These are phyloP conservation scores for Suillus paluster DNA, from an alignment of 768 basidiomycete genomes.

Conservation along the genomic window DNA sequence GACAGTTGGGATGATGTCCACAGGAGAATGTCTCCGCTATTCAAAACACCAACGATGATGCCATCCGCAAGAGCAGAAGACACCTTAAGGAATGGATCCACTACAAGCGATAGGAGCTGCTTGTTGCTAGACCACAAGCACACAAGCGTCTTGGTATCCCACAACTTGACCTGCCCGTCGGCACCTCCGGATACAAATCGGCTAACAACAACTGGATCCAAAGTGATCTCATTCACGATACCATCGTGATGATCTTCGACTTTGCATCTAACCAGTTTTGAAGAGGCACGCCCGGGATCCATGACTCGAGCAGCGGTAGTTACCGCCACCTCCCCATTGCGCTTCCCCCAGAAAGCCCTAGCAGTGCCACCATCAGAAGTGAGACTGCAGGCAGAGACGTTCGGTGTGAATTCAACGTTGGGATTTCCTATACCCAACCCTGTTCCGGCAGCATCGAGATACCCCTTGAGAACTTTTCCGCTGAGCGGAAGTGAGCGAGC, in stretches of 20 bases:
- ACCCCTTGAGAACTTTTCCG: conserved; percentile 72
- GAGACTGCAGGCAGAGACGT: conserved; percentile 62
- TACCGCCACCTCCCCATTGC: conserved; percentile 68
- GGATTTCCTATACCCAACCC: conserved; percentile 71
- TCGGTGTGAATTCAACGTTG: conserved; percentile 73
- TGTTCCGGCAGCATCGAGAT: conserved; percentile 64
- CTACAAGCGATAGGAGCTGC: conserved; percentile 37
- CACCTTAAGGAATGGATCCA: conserved; percentile 58
- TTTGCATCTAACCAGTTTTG: conserved; percentile 51
- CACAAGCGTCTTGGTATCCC: conserved; percentile 59
- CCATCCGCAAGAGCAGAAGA: conserved; percentile 47
- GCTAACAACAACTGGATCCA: conserved; percentile 44
- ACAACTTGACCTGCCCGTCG: conserved; percentile 76
- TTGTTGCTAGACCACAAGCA: conserved; percentile 68
- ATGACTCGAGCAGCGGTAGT: conserved; percentile 61
- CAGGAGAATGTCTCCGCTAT: conserved; percentile 61
- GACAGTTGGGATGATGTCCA: conserved; percentile 37
- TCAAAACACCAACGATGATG: conserved; percentile 52
- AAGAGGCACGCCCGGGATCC: conserved; percentile 51
- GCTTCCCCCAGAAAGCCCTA: conserved; percentile 75
- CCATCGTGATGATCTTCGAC: conserved; percentile 69
- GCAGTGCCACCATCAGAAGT: conserved; percentile 67
- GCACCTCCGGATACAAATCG: conserved; percentile 56
- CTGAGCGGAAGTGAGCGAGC: conserved; percentile 73
- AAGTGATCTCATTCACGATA: conserved; percentile 57